Evolutionary conservation across 192 early-diverging fungal genomes (phyloP), one percentile per base, ranked within the genome.

Genomic region (Podila epicladia): DNA sequence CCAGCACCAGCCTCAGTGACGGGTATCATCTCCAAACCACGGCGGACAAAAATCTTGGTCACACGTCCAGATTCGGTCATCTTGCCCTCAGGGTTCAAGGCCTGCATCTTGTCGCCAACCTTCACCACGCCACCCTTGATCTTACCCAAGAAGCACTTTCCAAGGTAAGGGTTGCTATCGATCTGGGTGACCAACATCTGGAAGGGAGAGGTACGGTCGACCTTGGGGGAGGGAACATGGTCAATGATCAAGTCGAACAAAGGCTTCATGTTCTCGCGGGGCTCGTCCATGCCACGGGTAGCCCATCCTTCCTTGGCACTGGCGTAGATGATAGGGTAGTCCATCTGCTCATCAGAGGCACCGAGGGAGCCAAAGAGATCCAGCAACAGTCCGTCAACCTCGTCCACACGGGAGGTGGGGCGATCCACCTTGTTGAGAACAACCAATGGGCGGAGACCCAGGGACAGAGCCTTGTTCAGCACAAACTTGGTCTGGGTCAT

Each of bases 401-500:
- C 90, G 63, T 94, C 92, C 9, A 89, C 84, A 48, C 92, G 89
- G 20, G 92, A 90, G 7, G 94, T 91, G 0, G 90, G 87, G 38
- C 94, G 88, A 73, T 96, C 94, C 24, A 92, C 90, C 84, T 96
- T 96, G 86, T 96, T 96, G 72, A 96, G 87, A 37, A 94, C 91
- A 2, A 96, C 94, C 26, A 96, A 72, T 26, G 94, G 94, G 41
- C 87, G 90, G 57, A 94, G 84, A 37, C 90, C 90, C 41, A 87
- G 84, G 7, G 86, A 76, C 22, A 96, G 80, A 29, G 94, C 93
- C 85, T 96, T 96, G 72, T 89, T 89, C 71, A 96, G 83, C 50
- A 96, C 94, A 85, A 94, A 96, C 82, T 93, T 92, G 6, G 94
- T 96, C 84, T 96, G 94, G 7, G 94, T 94, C 94, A 96, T 96